Base-by-base conservation (phyloP, 257 asterid species). In the Solanum chiquidenum region DNA sequence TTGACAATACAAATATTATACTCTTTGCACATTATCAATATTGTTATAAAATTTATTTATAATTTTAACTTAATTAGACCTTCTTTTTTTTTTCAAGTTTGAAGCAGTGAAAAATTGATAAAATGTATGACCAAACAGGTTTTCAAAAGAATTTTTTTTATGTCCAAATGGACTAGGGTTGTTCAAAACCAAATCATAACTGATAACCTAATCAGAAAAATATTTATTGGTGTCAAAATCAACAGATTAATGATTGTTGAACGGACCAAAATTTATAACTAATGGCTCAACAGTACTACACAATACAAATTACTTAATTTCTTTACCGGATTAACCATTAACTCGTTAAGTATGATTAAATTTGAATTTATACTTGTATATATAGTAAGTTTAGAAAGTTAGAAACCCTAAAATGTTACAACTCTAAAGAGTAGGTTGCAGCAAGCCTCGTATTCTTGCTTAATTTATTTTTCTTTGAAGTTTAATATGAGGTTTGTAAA, bases 401-500 rank as follows among this genome's bases (percentile, higher is more conserved):
- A 64, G 69, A 21, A 64, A 64, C 16, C 37, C 75, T 68, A 68
- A 68, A 68, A 68, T 12, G 21, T 68, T 68, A 68, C 8, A 68
- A 68, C 18, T 29, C 27, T 52, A 52, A 52, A 16, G 62, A 60
- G 2, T 60, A 21, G 27, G 69, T 9, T 9, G 69, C 29, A 60
- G 1, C 69, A 9, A 2, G 12, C 69, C 66, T 58, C 66, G 20
- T 94, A 83, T 91, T 93, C 89, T 87, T 93, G 88, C 89, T 96
- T 90, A 92, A 92, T 85, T 72, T 91, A 92, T 86, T 68, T 96
- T 90, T 92, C 89, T 88, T 73, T 93, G 89, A 90, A 91, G 88
- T 90, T 93, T 82, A 87, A 86, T 86, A 89, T 91, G 12, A 90
- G 89, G 79, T 83, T 75, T 89, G 58, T 64, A 69, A 40, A 69